phyloP scores from a whole-genome alignment of 768 basidiomycete species.

The Suillus weaverae region DNA sequence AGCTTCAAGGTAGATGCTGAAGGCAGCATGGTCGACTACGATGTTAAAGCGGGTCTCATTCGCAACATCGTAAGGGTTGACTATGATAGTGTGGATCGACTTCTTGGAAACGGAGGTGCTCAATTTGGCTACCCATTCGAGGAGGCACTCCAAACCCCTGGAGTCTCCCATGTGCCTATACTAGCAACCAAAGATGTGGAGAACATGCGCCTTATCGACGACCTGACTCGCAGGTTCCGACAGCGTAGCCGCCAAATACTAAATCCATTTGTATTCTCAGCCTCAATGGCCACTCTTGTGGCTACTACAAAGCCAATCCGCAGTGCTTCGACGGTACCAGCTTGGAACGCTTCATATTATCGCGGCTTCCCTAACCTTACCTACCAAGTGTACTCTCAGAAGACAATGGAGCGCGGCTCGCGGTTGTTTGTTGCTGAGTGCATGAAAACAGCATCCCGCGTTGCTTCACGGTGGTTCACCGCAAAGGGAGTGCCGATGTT shows the following conservation, averaged over 20 bases:
- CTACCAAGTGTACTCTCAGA: conserved; percentile 42
- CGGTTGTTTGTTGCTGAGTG: conserved; percentile 68
- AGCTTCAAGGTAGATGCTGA: conserved; percentile 63
- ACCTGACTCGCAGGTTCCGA: conserved; percentile 28
- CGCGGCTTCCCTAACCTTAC: conserved; percentile 52
- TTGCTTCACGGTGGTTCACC: conserved; percentile 69
- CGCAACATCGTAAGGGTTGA: conserved; percentile 62
- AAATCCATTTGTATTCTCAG: conserved; percentile 26
- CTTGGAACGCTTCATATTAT: conserved; percentile 31
- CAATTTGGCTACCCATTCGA: conserved; percentile 26
- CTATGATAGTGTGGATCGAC: conserved; percentile 68
- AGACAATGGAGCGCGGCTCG: conserved; percentile 39
- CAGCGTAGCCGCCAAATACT: conserved; percentile 20
- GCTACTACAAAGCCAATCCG: conserved; percentile 30
- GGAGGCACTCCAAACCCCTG: conserved; percentile 1
- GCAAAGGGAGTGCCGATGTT: conserved; percentile 63
- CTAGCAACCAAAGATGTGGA: conserved; percentile 23
- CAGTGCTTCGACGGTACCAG: conserved; percentile 29
- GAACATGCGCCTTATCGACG: conserved; percentile 33
- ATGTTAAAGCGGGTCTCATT: conserved; percentile 71
- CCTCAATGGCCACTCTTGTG: conserved; percentile 28
- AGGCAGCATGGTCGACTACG: conserved; percentile 70
- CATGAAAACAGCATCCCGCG: conserved; percentile 79
- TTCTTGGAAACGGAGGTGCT: conserved; percentile 34
- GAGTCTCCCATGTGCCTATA: conserved; percentile 1